Percentiles rank a stretch among this genome's conserved stretches.
phyloP scores from a whole-genome alignment of 768 basidiomycete species.

The Boletus barrowsii region DNA sequence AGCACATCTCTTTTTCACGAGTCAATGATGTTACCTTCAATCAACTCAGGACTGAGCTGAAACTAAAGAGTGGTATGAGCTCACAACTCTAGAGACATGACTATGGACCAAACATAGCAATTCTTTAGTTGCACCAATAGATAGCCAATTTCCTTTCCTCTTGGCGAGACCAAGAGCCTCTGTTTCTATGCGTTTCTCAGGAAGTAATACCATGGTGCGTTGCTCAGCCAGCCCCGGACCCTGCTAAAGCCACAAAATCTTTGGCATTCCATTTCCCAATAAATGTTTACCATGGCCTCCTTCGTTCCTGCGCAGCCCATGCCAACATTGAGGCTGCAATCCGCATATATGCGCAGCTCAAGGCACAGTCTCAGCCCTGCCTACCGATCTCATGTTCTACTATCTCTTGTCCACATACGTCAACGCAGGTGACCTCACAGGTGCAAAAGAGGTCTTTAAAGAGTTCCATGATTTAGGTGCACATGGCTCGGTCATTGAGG shows the following conservation, averaged over 20 bases:
- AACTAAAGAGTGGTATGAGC: not conserved
- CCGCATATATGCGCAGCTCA: conserved; percentile 61
- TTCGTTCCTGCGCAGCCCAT: conserved; percentile 60
- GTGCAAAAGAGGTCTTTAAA: conserved; percentile 58
- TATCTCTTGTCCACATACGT: conserved; percentile 60
- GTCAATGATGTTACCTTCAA: too few relatives aligned
- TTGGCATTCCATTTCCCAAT: conserved; percentile 28
- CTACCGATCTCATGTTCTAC: conserved; percentile 40
- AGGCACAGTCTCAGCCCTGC: conserved; percentile 36
- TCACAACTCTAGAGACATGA: not conserved
- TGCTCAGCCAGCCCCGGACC: conserved; percentile 16
- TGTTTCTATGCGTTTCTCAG: not conserved
- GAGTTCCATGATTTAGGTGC: conserved; percentile 49
- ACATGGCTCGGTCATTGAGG: conserved; percentile 27
- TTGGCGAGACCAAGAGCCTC: not conserved
- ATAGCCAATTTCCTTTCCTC: not conserved
- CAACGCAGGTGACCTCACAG: conserved; percentile 45
- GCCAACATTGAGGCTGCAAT: conserved; percentile 58
- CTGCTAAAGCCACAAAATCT: conserved; percentile 7
- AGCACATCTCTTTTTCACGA: too few relatives aligned
- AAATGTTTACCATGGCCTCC: conserved; percentile 48
- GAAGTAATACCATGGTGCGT: conserved; percentile 13
- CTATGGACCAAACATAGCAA: not conserved
- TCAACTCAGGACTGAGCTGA: too few relatives aligned
- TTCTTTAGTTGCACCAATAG: not conserved